Evolutionary conservation across 495 filamentous ascomycete genomes (phyloP).

Genomic region (Penicillium nucicola): DNA sequence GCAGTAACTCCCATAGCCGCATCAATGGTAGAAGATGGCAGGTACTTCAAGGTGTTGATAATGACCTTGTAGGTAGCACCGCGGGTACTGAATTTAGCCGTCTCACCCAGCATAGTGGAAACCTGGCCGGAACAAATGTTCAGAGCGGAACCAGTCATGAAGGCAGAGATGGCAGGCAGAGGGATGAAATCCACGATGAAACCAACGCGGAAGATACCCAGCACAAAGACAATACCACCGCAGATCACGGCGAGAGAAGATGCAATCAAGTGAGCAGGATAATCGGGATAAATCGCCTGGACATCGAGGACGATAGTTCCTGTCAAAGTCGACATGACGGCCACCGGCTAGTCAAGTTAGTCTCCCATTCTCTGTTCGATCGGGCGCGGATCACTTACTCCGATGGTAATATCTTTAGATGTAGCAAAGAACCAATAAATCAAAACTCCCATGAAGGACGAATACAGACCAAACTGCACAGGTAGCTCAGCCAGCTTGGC

Average conservation of each 20-base stretch:
- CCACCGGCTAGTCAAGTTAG: slow-evolving; percentile 67
- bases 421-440: slow-evolving; percentile 99
- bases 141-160: slow-evolving; percentile 97
- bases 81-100: slow-evolving; percentile 64
- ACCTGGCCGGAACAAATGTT: slow-evolving; percentile 91
- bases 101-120: slow-evolving; percentile 79
- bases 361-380: not conserved
- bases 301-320: slow-evolving; percentile 73
- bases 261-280: slow-evolving; percentile 62
- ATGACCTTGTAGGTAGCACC: slow-evolving; percentile 79
- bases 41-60: slow-evolving; percentile 80
- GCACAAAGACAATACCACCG: slow-evolving; percentile 75
- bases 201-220: slow-evolving; percentile 77
- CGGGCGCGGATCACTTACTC: slow-evolving; percentile 55
- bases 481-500: slow-evolving; percentile 76
- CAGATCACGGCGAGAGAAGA: slow-evolving; percentile 76
- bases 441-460: slow-evolving; percentile 95
- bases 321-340: slow-evolving; percentile 88
- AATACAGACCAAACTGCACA: slow-evolving; percentile 86
- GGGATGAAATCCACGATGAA: slow-evolving; percentile 97
- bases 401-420: slow-evolving; percentile 98
- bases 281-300: slow-evolving; percentile 52
- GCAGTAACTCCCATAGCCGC: slow-evolving; percentile 90
- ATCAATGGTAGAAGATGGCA: slow-evolving; percentile 66
- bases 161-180: slow-evolving; percentile 85